Conservation (phyloP, 2,329 filamentous ascomycete species). For the Monilinia fructigena region DNA sequence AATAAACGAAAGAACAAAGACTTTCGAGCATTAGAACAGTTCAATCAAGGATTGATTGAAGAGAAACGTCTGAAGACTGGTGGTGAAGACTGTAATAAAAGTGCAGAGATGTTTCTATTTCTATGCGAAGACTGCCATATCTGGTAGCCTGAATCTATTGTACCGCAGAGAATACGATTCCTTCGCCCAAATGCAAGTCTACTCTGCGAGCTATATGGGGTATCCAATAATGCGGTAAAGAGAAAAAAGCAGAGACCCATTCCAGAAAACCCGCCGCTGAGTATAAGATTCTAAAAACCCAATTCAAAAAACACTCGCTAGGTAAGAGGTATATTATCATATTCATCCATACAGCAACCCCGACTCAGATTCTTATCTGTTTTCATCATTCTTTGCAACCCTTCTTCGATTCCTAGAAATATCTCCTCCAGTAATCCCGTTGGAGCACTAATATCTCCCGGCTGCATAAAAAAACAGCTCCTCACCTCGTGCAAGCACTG, state of each 20-base stretch:
- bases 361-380: not conserved
- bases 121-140: not conserved
- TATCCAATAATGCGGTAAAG: not conserved
- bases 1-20: no score
- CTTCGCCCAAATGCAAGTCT: no score
- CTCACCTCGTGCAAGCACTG: not conserved
- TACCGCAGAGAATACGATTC: no score
- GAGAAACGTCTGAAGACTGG: no score
- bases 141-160: not conserved
- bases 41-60: no score
- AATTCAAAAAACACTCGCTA: not conserved
- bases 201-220: not conserved
- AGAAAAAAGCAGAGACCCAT: not conserved
- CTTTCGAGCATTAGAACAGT: no score
- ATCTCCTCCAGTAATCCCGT: conserved; percentile 4
- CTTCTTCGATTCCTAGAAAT: conserved; percentile 3
- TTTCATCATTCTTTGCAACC: conserved; percentile 11
- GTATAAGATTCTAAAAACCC: not conserved
- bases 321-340: not conserved
- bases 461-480: conserved; percentile 12
- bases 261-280: not conserved
- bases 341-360: not conserved
- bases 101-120: no score
- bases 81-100: no score
- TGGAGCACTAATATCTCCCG: not conserved